Percentiles rank a stretch among this genome's conserved stretches.
These are phyloP conservation scores for Guyanaporus albipodus DNA, from an alignment of 768 basidiomycete species.

Conservation along the genomic window DNA sequence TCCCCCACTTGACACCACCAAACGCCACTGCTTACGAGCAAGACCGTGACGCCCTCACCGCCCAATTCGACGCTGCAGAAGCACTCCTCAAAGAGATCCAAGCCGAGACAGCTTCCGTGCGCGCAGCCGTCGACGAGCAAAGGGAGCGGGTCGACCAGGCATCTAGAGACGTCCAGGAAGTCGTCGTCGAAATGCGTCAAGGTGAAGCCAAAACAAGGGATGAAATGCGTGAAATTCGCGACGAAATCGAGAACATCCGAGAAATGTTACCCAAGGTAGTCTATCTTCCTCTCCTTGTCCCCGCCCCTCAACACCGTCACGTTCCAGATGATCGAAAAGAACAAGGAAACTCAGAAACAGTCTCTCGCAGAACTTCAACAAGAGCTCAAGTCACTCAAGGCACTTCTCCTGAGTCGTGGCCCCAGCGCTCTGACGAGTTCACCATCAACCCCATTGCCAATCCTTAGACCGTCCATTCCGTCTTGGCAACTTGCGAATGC, in stretches of 20 bases:
- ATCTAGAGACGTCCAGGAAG: slow-evolving; percentile 66
- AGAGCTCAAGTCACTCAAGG: slow-evolving; percentile 92
- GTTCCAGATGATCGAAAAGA: slow-evolving; percentile 88
- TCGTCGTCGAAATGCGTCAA: slow-evolving; percentile 71
- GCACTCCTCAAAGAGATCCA: slow-evolving; percentile 78
- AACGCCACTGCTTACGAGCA: slow-evolving; percentile 83
- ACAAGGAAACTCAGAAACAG: slow-evolving; percentile 78
- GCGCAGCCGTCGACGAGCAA: slow-evolving; percentile 72
- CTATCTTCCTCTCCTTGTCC: background rate
- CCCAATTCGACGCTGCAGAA: slow-evolving; percentile 89
- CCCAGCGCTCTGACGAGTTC: slow-evolving; percentile 43
- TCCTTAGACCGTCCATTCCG: slow-evolving; percentile 71
- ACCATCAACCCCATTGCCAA: slow-evolving; percentile 48
- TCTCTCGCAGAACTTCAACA: slow-evolving; percentile 86
- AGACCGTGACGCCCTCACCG: slow-evolving; percentile 77
- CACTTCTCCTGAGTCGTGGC: slow-evolving; percentile 75
- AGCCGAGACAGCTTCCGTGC: slow-evolving; percentile 67
- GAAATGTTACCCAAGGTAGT: slow-evolving; percentile 91
- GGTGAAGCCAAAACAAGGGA: slow-evolving; percentile 76
- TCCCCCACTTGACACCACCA: slow-evolving; percentile 89
- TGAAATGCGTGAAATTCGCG: slow-evolving; percentile 88
- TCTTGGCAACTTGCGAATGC: slow-evolving; percentile 79
- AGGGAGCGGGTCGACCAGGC: slow-evolving; percentile 66
- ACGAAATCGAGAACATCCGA: slow-evolving; percentile 84
- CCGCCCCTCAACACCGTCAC: background rate